Percentiles rank a stretch among this genome's conserved stretches.
Conservation (phyloP, 345 rosid genomes). For the Cardamine occulta region DNA sequence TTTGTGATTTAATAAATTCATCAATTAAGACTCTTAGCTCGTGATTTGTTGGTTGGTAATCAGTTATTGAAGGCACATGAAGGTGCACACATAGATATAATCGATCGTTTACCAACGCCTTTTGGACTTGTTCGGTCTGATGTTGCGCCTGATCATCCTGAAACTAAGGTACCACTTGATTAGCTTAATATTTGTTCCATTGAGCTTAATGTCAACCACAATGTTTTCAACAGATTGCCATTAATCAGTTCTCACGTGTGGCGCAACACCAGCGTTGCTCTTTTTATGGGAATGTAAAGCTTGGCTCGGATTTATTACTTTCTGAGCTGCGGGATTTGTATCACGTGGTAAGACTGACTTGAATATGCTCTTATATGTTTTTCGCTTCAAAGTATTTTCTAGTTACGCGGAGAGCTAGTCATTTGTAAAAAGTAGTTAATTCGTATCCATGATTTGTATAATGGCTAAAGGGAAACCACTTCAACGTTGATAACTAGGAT, state of each 20-base stretch:
- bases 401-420: background rate
- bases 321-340: slow-evolving; percentile 82
- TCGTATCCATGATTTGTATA: background rate
- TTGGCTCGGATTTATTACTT: slow-evolving; percentile 72
- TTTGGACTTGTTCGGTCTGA: slow-evolving; percentile 95
- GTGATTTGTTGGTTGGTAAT: slow-evolving; percentile 1
- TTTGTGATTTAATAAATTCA: background rate
- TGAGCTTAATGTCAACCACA: slow-evolving; percentile 58
- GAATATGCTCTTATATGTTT: background rate
- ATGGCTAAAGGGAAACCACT: background rate
- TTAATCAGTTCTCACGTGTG: slow-evolving; percentile 86
- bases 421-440: background rate
- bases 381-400: background rate
- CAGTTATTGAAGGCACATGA: slow-evolving; percentile 77
- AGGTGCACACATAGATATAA: slow-evolving; percentile 67
- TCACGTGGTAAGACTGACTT: slow-evolving; percentile 56
- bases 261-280: slow-evolving; percentile 67
- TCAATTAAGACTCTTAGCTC: slow-evolving; percentile 3
- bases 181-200: slow-evolving; percentile 23
- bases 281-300: slow-evolving; percentile 75
- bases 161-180: slow-evolving; percentile 66
- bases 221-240: slow-evolving; percentile 71
- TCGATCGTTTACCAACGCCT: slow-evolving; percentile 91
- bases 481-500: background rate
- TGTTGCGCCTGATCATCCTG: slow-evolving; percentile 97